Evolutionary conservation across 176 grass and related monocot genomes (phyloP).

Genomic region (Zoysia pacifica): DNA sequence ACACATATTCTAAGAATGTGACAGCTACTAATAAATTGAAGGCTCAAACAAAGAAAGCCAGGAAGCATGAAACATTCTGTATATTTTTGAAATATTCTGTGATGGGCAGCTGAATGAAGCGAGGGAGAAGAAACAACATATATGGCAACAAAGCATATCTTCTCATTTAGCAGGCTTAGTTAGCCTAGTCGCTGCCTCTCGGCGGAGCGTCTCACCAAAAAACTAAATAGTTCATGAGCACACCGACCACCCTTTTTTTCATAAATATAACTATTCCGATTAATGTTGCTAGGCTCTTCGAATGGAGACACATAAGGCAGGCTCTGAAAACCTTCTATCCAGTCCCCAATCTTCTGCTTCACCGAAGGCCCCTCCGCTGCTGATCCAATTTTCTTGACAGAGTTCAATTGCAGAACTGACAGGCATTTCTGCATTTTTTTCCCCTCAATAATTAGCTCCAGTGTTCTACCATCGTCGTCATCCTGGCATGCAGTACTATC

Average conservation of each 20-base stretch:
- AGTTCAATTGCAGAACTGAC: slow-evolving; percentile 58
- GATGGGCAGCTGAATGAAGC: no score
- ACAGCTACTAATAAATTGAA: no score
- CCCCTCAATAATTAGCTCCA: slow-evolving; percentile 33
- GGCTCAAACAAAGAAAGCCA: no score
- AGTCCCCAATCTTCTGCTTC: slow-evolving; percentile 64
- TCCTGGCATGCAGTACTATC: slow-evolving; percentile 6
- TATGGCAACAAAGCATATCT: no score
- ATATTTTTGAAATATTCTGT: no score
- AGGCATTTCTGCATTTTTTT: slow-evolving; percentile 33
- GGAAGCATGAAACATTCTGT: no score
- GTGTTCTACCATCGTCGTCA: slow-evolving; percentile 38
- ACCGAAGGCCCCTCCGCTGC: slow-evolving; percentile 51
- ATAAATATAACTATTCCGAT: slow-evolving; percentile 42
- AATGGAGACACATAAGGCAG: slow-evolving; percentile 69
- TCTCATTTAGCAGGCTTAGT: slow-evolving; percentile 66
- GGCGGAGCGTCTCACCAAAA: slow-evolving; percentile 67
- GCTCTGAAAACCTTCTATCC: slow-evolving; percentile 68
- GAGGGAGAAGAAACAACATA: no score
- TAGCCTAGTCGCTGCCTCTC: slow-evolving; percentile 63
- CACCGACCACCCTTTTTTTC: slow-evolving; percentile 51
- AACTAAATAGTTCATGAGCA: slow-evolving; percentile 78
- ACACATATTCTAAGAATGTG: no score
- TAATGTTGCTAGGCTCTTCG: slow-evolving; percentile 52
- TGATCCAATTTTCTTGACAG: slow-evolving; percentile 35